Evolutionary conservation across 2,329 filamentous ascomycete species (phyloP).

Genomic region (Botryosphaeria dothidea): DNA sequence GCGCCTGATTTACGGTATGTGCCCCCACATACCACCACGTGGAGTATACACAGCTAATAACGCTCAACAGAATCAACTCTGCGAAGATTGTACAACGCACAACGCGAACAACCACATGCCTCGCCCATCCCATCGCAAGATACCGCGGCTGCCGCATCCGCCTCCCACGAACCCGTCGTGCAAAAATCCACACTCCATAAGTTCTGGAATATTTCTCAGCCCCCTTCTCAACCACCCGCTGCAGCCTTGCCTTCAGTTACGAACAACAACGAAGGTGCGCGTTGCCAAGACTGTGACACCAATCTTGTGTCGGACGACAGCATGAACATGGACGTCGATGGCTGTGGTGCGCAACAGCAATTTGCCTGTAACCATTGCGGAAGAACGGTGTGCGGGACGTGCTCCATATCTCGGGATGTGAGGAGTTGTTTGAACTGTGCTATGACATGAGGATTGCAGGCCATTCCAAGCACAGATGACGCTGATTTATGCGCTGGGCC

Average conservation of each 20-base stretch:
- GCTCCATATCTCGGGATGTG: slow-evolving; percentile 39
- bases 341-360: slow-evolving; percentile 25
- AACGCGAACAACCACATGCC: slow-evolving; percentile 35
- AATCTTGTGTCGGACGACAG: slow-evolving; percentile 32
- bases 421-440: slow-evolving; percentile 46
- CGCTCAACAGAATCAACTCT: slow-evolving; percentile 46
- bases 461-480: too few relatives aligned
- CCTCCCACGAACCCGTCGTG: slow-evolving; percentile 9
- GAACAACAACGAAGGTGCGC: slow-evolving; percentile 21
- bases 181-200: slow-evolving; percentile 44
- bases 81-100: slow-evolving; percentile 46
- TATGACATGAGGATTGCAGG: slow-evolving; percentile 18
- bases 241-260: slow-evolving; percentile 12
- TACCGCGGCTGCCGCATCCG: background rate
- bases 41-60: slow-evolving; percentile 18
- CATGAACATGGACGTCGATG: slow-evolving; percentile 40
- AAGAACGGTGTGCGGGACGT: slow-evolving; percentile 43
- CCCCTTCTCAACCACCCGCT: slow-evolving; percentile 28
- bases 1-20: slow-evolving; percentile 55
- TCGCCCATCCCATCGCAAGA: slow-evolving; percentile 30
- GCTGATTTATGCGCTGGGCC: too few relatives aligned
- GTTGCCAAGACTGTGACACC: slow-evolving; percentile 49
- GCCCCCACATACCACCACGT: background rate
- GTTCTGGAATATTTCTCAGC: slow-evolving; percentile 47
- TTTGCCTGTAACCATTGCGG: slow-evolving; percentile 42